phyloP scores from a whole-genome alignment of 2,329 filamentous ascomycete species.

The Geosmithia flava region DNA sequence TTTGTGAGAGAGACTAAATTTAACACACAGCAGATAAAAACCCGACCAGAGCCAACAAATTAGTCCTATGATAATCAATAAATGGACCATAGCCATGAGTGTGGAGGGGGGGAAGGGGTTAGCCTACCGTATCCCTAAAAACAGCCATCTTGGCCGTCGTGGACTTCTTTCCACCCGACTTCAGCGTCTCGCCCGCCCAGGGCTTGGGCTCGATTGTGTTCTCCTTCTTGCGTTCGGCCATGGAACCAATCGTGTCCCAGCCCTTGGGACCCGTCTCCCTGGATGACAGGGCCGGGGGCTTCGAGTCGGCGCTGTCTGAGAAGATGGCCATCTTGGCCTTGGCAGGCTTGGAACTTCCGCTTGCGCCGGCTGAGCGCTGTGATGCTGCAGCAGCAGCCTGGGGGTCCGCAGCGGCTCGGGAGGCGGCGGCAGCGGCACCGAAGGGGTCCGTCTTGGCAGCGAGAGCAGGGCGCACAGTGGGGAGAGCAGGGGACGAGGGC shows the following conservation, averaged over 20 bases:
- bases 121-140: conserved; percentile 83
- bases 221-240: conserved; percentile 87
- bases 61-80: conserved; percentile 97
- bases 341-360: conserved; percentile 28
- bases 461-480: conserved; percentile 69
- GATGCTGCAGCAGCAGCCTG: conserved; percentile 33
- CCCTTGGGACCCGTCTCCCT: conserved; percentile 49
- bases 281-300: conserved; percentile 37
- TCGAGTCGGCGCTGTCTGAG: conserved; percentile 55
- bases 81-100: conserved; percentile 24
- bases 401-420: conserved; percentile 38
- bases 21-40: conserved; percentile 12
- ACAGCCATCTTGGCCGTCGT: conserved; percentile 67
- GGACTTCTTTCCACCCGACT: conserved; percentile 68
- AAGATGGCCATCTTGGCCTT: conserved; percentile 87
- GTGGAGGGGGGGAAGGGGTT: conserved; percentile 13
- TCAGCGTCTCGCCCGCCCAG: conserved; percentile 85
- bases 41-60: conserved; percentile 45
- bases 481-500: conserved; percentile 78
- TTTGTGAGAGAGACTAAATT: conserved; percentile 44
- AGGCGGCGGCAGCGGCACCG: conserved; percentile 36
- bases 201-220: conserved; percentile 77
- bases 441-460: conserved; percentile 83
- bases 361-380: conserved; percentile 31
- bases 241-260: conserved; percentile 84